Conservation (phyloP, 2,329 filamentous ascomycete genomes). For the Verticillium klebahnii region DNA sequence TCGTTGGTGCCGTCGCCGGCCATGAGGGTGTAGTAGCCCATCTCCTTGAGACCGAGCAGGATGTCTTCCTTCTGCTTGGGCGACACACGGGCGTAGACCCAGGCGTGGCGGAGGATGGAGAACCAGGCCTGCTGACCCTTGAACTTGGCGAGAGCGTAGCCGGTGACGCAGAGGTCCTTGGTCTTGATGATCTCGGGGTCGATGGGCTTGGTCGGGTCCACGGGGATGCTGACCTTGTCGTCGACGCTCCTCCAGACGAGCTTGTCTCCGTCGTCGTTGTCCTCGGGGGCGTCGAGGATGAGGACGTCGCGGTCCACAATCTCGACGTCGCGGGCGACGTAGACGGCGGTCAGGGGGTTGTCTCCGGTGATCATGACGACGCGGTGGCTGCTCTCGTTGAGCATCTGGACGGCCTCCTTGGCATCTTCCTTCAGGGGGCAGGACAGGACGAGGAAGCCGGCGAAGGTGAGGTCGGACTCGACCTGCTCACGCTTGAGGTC, state of each 20-base stretch:
- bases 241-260: constrained; percentile 95
- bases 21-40: constrained; percentile 98
- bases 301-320: constrained; percentile 95
- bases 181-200: constrained; percentile 74
- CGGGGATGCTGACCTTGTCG: constrained; percentile 79
- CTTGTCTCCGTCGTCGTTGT: constrained; percentile 74
- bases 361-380: constrained; percentile 99
- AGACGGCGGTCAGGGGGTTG: constrained; percentile 92
- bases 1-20: constrained; percentile 98
- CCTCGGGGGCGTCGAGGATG: constrained; percentile 90
- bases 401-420: constrained; percentile 88
- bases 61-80: constrained; percentile 99
- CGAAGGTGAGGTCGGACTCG: constrained; percentile 79
- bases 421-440: constrained; percentile 96
- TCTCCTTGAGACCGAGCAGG: constrained; percentile 90
- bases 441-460: constrained; percentile 91
- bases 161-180: constrained; percentile 94
- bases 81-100: constrained; percentile 97
- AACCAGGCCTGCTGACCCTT: constrained; percentile 72
- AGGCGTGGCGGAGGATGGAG: constrained; percentile 79
- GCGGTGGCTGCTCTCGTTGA: constrained; percentile 97
- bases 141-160: constrained; percentile 88
- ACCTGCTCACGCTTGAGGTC: constrained; percentile 91
- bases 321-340: constrained; percentile 92
- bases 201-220: constrained; percentile 76